phyloP scores from a whole-genome alignment of 306 rosid species.

The Acacia melanoxylon region DNA sequence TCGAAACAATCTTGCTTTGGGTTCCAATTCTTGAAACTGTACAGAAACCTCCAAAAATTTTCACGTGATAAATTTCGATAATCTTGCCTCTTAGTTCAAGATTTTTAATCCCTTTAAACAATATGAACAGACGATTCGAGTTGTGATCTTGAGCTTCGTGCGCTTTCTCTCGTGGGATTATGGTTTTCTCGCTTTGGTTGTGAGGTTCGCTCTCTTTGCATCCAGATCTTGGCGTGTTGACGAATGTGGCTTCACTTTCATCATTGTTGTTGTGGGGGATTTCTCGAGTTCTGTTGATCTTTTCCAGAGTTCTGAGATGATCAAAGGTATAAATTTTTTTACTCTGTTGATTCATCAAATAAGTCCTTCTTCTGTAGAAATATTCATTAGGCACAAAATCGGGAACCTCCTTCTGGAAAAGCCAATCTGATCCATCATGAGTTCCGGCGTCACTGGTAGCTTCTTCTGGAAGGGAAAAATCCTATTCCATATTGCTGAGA shows the following conservation, averaged over 20 bases:
- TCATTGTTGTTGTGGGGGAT: constrained; percentile 15
- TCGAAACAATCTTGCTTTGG: constrained; percentile 39
- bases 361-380: constrained; percentile 18
- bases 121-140: neutral
- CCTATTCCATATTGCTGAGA: constrained; percentile 84
- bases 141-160: neutral
- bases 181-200: constrained; percentile 1
- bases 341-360: constrained; percentile 11
- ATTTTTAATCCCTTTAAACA: constrained; percentile 15
- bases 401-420: neutral
- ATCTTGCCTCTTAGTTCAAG: neutral
- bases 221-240: constrained; percentile 22
- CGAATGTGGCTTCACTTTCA: constrained; percentile 12
- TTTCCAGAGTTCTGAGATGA: constrained; percentile 21
- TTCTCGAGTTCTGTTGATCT: constrained; percentile 1
- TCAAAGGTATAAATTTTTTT: neutral
- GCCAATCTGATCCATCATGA: constrained; percentile 32
- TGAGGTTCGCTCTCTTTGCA: constrained; percentile 26
- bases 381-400: constrained; percentile 29
- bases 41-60: constrained; percentile 15
- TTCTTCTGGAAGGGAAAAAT: constrained; percentile 55
- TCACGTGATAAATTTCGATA: constrained; percentile 42
- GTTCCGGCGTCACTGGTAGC: constrained; percentile 52
- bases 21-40: constrained; percentile 7
- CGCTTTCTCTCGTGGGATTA: constrained; percentile 7